phyloP scores from a whole-genome alignment of 2,329 filamentous ascomycete genomes.

The Hypoxylon sp. region DNA sequence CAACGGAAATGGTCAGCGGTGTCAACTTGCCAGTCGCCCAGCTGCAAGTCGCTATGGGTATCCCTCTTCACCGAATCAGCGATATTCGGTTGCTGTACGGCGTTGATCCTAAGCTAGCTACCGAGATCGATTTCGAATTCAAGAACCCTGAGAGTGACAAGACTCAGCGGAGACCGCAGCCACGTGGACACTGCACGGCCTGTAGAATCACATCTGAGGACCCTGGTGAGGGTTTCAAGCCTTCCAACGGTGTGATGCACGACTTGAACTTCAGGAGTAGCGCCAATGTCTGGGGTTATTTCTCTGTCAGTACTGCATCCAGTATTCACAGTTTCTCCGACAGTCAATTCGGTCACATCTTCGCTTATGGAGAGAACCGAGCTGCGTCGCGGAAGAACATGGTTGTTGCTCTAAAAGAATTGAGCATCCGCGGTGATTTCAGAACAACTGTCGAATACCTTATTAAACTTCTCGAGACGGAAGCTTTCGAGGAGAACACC shows the following conservation, averaged over 20 bases:
- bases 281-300: conserved; percentile 99
- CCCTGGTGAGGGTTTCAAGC: conserved; percentile 99
- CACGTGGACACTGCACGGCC: conserved; percentile 97
- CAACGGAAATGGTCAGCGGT: conserved; percentile 98
- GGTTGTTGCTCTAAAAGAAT: conserved; percentile 97
- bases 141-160: conserved; percentile 85
- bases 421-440: conserved; percentile 99
- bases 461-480: conserved; percentile 98
- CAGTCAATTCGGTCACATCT: conserved; percentile 99
- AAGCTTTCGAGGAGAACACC: conserved; percentile 98
- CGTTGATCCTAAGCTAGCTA: conserved; percentile 87
- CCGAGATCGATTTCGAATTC: conserved; percentile 97
- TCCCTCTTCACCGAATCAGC: conserved; percentile 93
- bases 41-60: conserved; percentile 98
- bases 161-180: conserved; percentile 89
- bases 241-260: conserved; percentile 98
- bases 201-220: conserved; percentile 99
- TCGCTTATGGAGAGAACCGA: conserved; percentile 98
- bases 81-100: conserved; percentile 98
- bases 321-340: conserved; percentile 99
- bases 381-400: conserved; percentile 98
- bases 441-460: conserved; percentile 98
- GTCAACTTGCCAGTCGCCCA: conserved; percentile 97
- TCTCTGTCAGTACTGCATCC: conserved; percentile 96
- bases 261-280: conserved; percentile 99